Percentiles rank a stretch among this genome's conserved stretches.
These are phyloP conservation scores for Brassica napus DNA, from an alignment of 345 rosid species.

Conservation along the genomic window DNA sequence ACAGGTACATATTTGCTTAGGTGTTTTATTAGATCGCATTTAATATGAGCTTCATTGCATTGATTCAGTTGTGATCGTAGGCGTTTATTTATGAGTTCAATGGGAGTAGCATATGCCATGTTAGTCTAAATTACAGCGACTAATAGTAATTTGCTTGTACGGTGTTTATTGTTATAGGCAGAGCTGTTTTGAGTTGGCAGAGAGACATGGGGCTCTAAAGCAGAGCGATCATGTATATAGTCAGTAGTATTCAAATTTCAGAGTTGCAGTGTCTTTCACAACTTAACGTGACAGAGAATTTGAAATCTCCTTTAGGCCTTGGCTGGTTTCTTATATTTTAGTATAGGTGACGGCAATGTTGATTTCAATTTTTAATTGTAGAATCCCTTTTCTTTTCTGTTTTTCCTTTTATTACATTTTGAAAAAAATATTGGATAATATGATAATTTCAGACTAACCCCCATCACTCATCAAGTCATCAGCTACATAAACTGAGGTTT, in stretches of 20 bases:
- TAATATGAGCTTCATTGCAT: conserved; percentile 1
- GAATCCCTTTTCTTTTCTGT: background rate
- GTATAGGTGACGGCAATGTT: too few relatives aligned
- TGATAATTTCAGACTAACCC: background rate
- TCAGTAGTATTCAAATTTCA: background rate
- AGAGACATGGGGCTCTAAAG: background rate
- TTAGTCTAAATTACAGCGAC: background rate
- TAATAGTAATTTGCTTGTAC: background rate
- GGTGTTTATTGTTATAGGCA: background rate
- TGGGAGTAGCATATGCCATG: background rate
- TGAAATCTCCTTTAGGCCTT: background rate
- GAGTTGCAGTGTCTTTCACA: background rate
- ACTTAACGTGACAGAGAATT: background rate
- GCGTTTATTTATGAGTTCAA: background rate
- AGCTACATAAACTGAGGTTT: background rate
- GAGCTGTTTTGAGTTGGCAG: background rate
- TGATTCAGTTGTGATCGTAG: conserved; percentile 5
- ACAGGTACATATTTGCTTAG: conserved; percentile 14
- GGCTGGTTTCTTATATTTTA: background rate
- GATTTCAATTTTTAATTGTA: too few relatives aligned
- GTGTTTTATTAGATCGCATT: background rate
- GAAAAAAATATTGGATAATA: background rate
- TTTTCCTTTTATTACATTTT: background rate
- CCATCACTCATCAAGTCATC: background rate
- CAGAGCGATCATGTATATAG: background rate